Evolutionary conservation across 139 green algal genomes (phyloP), one percentile per base, ranked within the genome.

Genomic region (Auxenochlorella pyrenoidosa): DNA sequence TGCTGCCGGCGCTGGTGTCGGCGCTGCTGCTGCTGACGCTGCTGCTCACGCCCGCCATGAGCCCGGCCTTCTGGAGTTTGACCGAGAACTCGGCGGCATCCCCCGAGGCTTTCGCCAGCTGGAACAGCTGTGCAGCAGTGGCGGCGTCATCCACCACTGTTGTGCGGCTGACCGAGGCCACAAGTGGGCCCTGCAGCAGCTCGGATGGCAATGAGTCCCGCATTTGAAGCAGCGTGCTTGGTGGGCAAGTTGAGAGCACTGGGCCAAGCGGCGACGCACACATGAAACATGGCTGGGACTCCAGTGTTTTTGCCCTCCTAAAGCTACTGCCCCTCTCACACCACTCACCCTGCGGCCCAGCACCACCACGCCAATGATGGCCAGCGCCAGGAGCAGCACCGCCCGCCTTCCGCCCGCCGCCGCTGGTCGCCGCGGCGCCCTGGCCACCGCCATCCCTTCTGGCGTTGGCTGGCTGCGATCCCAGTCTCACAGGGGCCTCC

Each of bases 371-470:
- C 60, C 59, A 26, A 13, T 28, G 26, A 85, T 63, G 1, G 80
- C 63, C n/a, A 85, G 43, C 0, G 40, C 54, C 6, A 85, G 63
- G 24, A 85, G 41, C 16, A 77, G 63, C 58, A 70, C 63, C 2
- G 80, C 68, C 19, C 80, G 80, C 0, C 63, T 63, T 3, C 3
- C 24, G 10, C 5, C 73, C 3, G n/a, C 15, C 12, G 51, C 63
- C 43, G 75, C 70, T 41, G 70, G 70, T 47, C 75, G 75, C 40
- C 80, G 80, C 40, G 34, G 63, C 41, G 60, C 80, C 80, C 80
- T 59, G 28, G 80, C 80, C 12, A 60, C 32, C 5, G 80, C 80
- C 80, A 85, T 85, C 10, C 3, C 12, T 22, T 54, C 38, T 51
- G 70, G 70, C 32, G 54, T 13, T 24, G 2, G 2, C 2, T 24